Conservation (phyloP, 352 stramenopile genomes). For the Globisporangium cederbergense region DNA sequence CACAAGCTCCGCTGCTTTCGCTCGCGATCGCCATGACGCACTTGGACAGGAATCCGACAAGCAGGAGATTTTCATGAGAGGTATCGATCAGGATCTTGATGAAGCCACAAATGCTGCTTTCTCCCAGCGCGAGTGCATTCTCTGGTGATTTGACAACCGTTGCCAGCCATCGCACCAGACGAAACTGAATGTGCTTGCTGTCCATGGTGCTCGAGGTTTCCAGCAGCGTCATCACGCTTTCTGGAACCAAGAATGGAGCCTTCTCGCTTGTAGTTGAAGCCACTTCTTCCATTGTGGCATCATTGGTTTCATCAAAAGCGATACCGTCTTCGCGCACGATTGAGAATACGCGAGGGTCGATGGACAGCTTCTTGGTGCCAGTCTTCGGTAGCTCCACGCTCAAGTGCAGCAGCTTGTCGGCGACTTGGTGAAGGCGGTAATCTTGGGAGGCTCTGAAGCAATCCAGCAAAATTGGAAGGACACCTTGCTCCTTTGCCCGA, state of each 20-base stretch:
- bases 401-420: constrained; percentile 60
- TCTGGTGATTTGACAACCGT: constrained; percentile 31
- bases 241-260: constrained; percentile 29
- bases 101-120: constrained; percentile 25
- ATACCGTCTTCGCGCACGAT: background rate
- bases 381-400: constrained; percentile 14
- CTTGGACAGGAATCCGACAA: constrained; percentile 46
- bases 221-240: constrained; percentile 33
- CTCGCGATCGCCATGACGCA: constrained; percentile 33
- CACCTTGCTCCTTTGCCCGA: constrained; percentile 28
- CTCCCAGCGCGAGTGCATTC: constrained; percentile 43
- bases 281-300: background rate
- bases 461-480: constrained; percentile 39
- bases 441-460: constrained; percentile 34
- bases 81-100: constrained; percentile 37
- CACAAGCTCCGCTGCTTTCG: constrained; percentile 33
- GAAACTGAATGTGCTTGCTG: constrained; percentile 29
- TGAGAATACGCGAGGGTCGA: constrained; percentile 26
- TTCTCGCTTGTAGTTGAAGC: constrained; percentile 11
- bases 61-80: constrained; percentile 19
- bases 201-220: constrained; percentile 19
- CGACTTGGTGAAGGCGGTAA: constrained; percentile 39
- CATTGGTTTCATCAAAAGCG: background rate
- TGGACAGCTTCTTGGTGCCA: background rate
- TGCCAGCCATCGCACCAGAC: constrained; percentile 50